Evolutionary conservation across 2,329 filamentous ascomycete genomes (phyloP).

Genomic region (Podosphaera fusca): DNA sequence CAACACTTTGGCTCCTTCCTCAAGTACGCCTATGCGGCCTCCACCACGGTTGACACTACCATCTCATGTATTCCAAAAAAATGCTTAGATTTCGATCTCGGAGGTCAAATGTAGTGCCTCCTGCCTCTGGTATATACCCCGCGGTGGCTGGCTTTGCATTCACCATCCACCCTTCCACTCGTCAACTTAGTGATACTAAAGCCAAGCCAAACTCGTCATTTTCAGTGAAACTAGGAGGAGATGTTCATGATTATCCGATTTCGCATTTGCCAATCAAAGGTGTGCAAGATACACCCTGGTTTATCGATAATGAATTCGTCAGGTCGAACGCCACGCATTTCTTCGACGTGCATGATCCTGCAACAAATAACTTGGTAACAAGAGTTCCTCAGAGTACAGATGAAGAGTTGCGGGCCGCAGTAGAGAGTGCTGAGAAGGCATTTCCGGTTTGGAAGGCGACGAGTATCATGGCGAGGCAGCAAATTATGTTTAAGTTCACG

Average conservation of each 20-base stretch:
- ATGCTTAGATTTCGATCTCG: too few relatives aligned
- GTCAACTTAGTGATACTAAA: too few relatives aligned
- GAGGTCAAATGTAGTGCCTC: too few relatives aligned
- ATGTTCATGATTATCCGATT: slow-evolving; percentile 29
- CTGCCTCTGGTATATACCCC: too few relatives aligned
- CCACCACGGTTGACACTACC: too few relatives aligned
- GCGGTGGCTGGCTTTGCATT: too few relatives aligned
- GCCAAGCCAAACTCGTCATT: too few relatives aligned
- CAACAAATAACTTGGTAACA: slow-evolving; percentile 68
- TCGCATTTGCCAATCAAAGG: slow-evolving; percentile 47
- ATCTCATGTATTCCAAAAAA: too few relatives aligned
- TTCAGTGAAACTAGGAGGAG: too few relatives aligned
- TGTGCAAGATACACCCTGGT: slow-evolving; percentile 54
- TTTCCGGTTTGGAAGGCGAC: slow-evolving; percentile 53
- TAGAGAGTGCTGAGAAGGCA: slow-evolving; percentile 52
- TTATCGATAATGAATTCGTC: slow-evolving; percentile 59
- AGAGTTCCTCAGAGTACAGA: slow-evolving; percentile 64
- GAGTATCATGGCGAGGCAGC: slow-evolving; percentile 50
- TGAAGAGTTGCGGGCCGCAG: slow-evolving; percentile 50
- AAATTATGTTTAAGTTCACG: slow-evolving; percentile 76
- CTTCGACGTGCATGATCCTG: slow-evolving; percentile 63
- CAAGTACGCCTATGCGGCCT: too few relatives aligned
- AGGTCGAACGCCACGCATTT: slow-evolving; percentile 43
- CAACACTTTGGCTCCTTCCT: too few relatives aligned
- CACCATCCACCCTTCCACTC: too few relatives aligned